phyloP scores from a whole-genome alignment of 1,139 yeast species.

The Taphrina deformans region DNA sequence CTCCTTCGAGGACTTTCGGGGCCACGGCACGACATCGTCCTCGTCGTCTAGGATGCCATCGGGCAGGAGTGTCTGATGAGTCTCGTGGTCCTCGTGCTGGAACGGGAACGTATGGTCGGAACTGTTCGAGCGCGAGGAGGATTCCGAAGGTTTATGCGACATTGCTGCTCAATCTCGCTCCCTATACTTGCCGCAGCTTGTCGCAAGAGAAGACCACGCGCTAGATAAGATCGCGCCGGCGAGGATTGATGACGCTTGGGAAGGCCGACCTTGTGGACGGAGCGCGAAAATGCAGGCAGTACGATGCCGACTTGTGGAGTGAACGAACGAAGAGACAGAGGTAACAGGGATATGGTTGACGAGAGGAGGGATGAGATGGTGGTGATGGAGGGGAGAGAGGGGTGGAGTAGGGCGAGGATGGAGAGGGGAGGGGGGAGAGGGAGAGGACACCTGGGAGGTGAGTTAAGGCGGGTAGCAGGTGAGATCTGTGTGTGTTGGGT shows the following conservation, averaged over 20 bases:
- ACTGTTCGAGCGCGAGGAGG: constrained; percentile 24
- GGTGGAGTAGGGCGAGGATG: neutral
- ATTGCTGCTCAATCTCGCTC: neutral
- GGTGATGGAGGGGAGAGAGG: no score
- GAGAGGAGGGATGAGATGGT: neutral
- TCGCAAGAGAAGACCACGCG: no score
- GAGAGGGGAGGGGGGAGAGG: neutral
- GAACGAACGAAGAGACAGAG: no score
- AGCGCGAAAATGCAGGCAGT: neutral
- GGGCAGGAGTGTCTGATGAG: constrained; percentile 45
- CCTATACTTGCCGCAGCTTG: no score
- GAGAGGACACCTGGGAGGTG: neutral
- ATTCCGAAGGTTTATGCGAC: constrained; percentile 11
- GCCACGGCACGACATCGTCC: constrained; percentile 30
- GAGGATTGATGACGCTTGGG: neutral
- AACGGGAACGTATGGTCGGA: constrained; percentile 26
- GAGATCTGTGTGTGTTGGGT: no score
- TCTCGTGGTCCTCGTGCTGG: constrained; percentile 18
- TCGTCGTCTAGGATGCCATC: constrained; percentile 34
- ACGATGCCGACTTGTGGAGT: no score
- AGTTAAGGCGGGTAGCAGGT: no score
- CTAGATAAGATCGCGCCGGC: neutral
- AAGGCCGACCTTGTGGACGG: neutral
- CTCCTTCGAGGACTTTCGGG: constrained; percentile 18
- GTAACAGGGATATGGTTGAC: no score